Percentiles rank a stretch among this genome's conserved stretches.
Evolutionary conservation across 2,329 filamentous ascomycete genomes (phyloP).

Genomic region (Neonectria punicea): DNA sequence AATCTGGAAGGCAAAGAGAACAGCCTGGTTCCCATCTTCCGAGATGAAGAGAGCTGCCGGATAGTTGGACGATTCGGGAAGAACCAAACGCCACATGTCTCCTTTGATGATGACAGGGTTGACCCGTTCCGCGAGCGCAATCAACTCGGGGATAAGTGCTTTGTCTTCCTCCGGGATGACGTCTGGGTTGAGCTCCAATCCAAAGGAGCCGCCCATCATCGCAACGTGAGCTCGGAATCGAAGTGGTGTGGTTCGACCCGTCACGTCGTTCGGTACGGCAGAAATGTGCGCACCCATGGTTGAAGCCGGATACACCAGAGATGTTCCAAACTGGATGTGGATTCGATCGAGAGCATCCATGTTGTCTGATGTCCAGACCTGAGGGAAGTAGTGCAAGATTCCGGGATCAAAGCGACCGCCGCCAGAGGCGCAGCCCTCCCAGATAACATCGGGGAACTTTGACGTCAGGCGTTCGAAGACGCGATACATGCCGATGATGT

Average conservation of each 20-base stretch:
- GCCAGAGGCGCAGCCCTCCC: slow-evolving; percentile 74
- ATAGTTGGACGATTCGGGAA: slow-evolving; percentile 70
- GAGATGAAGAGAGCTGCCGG: slow-evolving; percentile 70
- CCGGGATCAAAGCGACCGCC: slow-evolving; percentile 73
- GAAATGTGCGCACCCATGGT: slow-evolving; percentile 75
- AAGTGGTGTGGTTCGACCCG: slow-evolving; percentile 64
- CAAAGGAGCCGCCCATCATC: slow-evolving; percentile 76
- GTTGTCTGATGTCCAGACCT: slow-evolving; percentile 74
- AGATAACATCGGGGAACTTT: slow-evolving; percentile 69
- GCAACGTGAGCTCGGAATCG: slow-evolving; percentile 72
- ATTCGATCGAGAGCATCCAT: slow-evolving; percentile 71
- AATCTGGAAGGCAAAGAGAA: slow-evolving; percentile 71
- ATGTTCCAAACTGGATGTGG: slow-evolving; percentile 72
- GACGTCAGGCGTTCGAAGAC: slow-evolving; percentile 70
- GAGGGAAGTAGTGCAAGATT: slow-evolving; percentile 71
- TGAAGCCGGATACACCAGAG: slow-evolving; percentile 69
- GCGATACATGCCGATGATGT: slow-evolving; percentile 72
- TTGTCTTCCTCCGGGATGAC: slow-evolving; percentile 63
- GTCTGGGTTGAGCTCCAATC: slow-evolving; percentile 69
- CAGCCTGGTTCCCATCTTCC: slow-evolving; percentile 58
- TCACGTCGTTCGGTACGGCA: slow-evolving; percentile 68
- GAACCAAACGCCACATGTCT: slow-evolving; percentile 67
- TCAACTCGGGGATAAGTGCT: slow-evolving; percentile 62
- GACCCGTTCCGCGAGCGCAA: slow-evolving; percentile 64
- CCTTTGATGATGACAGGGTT: slow-evolving; percentile 69